These are phyloP conservation scores for Hymenoscyphus occultus DNA, from an alignment of 2,329 filamentous ascomycete genomes.

Conservation along the genomic window DNA sequence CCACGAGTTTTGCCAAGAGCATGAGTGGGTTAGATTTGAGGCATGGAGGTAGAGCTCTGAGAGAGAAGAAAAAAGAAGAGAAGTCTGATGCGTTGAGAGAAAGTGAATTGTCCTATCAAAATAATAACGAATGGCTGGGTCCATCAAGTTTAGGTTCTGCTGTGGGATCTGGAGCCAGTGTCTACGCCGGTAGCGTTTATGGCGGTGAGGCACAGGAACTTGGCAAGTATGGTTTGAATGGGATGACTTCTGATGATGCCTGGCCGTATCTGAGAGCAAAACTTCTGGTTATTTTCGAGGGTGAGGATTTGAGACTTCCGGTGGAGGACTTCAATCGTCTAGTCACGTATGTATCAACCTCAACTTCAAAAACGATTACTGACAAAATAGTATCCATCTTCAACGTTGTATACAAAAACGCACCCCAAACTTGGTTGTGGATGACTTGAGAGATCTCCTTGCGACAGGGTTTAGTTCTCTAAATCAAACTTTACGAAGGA, in stretches of 20 bases:
- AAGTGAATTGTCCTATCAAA: constrained; percentile 35
- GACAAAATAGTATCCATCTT: constrained; percentile 57
- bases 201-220: constrained; percentile 52
- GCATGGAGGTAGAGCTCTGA: constrained; percentile 70
- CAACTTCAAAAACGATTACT: constrained; percentile 21
- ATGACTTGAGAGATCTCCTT: constrained; percentile 73
- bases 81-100: constrained; percentile 42
- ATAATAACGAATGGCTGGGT: constrained; percentile 47
- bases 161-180: constrained; percentile 28
- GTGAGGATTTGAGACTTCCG: constrained; percentile 74
- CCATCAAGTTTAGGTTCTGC: constrained; percentile 50
- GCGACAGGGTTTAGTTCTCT: constrained; percentile 81
- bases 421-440: constrained; percentile 66
- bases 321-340: constrained; percentile 81
- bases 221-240: constrained; percentile 61
- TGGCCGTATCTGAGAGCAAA: constrained; percentile 79
- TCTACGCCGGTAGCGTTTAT: constrained; percentile 41
- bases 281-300: constrained; percentile 74
- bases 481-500: constrained; percentile 75
- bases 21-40: constrained; percentile 77
- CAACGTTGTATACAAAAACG: constrained; percentile 74
- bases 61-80: constrained; percentile 79
- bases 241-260: constrained; percentile 73
- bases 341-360: constrained; percentile 49
- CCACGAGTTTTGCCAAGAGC: constrained; percentile 71